Conservation (phyloP, 495 filamentous ascomycete genomes). For the Penicillium daleae region DNA sequence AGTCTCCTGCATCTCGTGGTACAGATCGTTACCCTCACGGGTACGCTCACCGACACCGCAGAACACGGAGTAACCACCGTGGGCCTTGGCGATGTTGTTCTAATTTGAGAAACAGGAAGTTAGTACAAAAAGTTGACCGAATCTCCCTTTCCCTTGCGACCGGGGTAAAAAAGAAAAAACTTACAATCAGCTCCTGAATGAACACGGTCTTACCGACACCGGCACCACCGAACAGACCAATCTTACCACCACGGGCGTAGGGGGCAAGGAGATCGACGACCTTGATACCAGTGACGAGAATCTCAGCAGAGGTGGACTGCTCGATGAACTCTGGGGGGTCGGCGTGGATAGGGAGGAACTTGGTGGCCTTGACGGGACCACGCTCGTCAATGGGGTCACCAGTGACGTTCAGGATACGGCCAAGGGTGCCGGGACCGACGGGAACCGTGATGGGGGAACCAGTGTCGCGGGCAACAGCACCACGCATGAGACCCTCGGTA, state of each 20-base stretch:
- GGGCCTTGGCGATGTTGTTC: slow-evolving; percentile 99
- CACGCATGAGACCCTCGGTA: slow-evolving; percentile 98
- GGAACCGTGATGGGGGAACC: slow-evolving; percentile 96
- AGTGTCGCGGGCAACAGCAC: slow-evolving; percentile 80
- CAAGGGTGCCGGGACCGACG: slow-evolving; percentile 91
- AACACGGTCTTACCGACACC: slow-evolving; percentile 99
- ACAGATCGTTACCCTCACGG: slow-evolving; percentile 99
- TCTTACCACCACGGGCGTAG: slow-evolving; percentile 99
- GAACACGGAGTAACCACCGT: slow-evolving; percentile 99
- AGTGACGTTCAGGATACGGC: slow-evolving; percentile 99
- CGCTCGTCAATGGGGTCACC: slow-evolving; percentile 99
- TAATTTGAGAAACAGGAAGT: too few species aligned
- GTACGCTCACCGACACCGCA: slow-evolving; percentile 99
- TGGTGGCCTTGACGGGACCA: slow-evolving; percentile 91
- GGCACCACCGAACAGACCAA: slow-evolving; percentile 99
- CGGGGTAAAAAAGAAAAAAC: slow-evolving; percentile 26
- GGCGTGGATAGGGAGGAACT: slow-evolving; percentile 88
- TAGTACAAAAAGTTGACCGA: too few species aligned
- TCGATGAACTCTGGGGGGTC: slow-evolving; percentile 89
- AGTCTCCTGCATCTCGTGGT: slow-evolving; percentile 99
- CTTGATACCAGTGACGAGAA: slow-evolving; percentile 99
- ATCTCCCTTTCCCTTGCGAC: too few species aligned
- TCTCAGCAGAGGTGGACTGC: slow-evolving; percentile 93
- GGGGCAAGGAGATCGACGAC: slow-evolving; percentile 98
- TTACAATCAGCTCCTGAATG: slow-evolving; percentile 97